A percentile compares a stretch with the other conserved stretches of the same genome.
Evolutionary conservation across 1,139 yeast species (phyloP).

Genomic region (Protomyces arabidopsidicola): DNA sequence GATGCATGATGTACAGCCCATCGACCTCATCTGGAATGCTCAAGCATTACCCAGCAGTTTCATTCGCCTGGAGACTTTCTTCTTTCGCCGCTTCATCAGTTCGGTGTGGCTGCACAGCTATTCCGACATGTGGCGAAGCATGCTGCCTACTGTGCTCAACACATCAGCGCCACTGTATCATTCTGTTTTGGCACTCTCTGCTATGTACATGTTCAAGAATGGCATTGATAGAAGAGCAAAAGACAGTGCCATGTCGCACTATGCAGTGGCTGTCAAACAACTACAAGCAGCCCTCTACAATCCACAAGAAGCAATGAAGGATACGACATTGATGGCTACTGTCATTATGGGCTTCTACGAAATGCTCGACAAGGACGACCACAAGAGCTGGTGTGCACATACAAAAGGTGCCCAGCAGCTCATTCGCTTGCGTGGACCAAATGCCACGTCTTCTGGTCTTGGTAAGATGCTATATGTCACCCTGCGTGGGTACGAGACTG

Average conservation of each 20-base stretch:
- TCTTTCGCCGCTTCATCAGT: conserved; percentile 14
- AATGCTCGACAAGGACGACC: conserved; percentile 16
- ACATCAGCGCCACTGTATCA: conserved; percentile 28
- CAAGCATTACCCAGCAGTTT: conserved; percentile 3
- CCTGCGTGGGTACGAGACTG: conserved; percentile 16
- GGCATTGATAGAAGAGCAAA: conserved; percentile 3
- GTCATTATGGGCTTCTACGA: conserved; percentile 23
- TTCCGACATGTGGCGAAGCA: conserved; percentile 7
- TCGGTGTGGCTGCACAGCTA: conserved; percentile 20
- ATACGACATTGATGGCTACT: conserved; percentile 24
- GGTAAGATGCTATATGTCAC: conserved; percentile 17
- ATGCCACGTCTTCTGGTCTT: neutral
- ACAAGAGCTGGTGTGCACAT: conserved; percentile 16
- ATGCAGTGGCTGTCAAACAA: conserved; percentile 6
- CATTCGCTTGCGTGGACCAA: conserved; percentile 10
- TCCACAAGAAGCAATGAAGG: conserved; percentile 3
- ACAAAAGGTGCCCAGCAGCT: conserved; percentile 18
- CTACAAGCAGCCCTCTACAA: conserved; percentile 12
- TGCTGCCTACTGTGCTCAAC: conserved; percentile 6
- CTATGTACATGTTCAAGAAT: conserved; percentile 26
- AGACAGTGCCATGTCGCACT: conserved; percentile 10
- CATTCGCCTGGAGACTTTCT: conserved; percentile 9
- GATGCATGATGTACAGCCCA: neutral
- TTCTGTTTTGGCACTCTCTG: conserved; percentile 31
- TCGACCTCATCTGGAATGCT: neutral